These are phyloP conservation scores for Pseudogymnoascus sp. DNA, from an alignment of 2,329 filamentous ascomycete species.

Conservation along the genomic window DNA sequence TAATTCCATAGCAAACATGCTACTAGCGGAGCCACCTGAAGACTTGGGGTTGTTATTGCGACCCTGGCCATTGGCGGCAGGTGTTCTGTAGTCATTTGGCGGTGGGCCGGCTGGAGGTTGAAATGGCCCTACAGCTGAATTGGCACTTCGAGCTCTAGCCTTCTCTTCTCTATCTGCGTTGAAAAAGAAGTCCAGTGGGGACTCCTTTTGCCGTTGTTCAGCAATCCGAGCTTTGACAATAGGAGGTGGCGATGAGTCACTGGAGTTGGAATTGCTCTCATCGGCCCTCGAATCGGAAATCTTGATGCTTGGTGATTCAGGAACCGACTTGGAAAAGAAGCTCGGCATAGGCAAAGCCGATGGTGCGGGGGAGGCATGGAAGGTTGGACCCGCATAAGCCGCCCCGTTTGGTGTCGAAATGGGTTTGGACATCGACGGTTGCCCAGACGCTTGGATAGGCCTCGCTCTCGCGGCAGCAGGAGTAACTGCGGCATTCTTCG, in stretches of 20 bases:
- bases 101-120: slow-evolving; percentile 41
- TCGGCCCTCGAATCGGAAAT: slow-evolving; percentile 25
- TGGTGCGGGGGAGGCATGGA: slow-evolving; percentile 87
- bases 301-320: slow-evolving; percentile 48
- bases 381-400: slow-evolving; percentile 85
- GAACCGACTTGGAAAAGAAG: slow-evolving; percentile 70
- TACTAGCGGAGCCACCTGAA: slow-evolving; percentile 39
- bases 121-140: slow-evolving; percentile 36
- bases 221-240: slow-evolving; percentile 44
- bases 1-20: slow-evolving; percentile 60
- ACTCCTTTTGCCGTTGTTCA: slow-evolving; percentile 52
- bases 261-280: slow-evolving; percentile 22
- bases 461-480: slow-evolving; percentile 22
- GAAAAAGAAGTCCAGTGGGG: slow-evolving; percentile 85
- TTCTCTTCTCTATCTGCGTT: slow-evolving; percentile 75
- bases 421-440: slow-evolving; percentile 27
- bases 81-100: slow-evolving; percentile 26
- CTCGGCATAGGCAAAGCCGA: slow-evolving; percentile 85
- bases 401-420: slow-evolving; percentile 35
- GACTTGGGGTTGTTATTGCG: slow-evolving; percentile 33
- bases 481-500: slow-evolving; percentile 27
- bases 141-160: slow-evolving; percentile 48
- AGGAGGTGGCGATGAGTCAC: slow-evolving; percentile 32
- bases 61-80: slow-evolving; percentile 25
- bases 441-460: slow-evolving; percentile 22